Evolutionary conservation across 2,329 filamentous ascomycete species (phyloP).

Genomic region (Rhexocercosporidium sp.): DNA sequence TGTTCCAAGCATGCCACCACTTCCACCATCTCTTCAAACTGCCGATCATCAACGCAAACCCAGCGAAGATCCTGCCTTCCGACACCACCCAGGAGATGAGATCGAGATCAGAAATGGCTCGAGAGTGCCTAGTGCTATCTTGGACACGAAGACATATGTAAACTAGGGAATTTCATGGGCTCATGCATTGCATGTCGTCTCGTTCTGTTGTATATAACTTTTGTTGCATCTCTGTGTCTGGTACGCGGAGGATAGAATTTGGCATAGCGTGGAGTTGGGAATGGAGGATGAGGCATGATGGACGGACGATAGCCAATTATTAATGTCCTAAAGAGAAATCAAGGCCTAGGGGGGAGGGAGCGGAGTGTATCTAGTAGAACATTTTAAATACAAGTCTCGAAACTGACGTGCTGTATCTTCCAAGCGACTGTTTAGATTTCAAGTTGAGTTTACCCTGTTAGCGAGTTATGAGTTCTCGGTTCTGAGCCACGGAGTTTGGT

Average conservation of each 20-base stretch:
- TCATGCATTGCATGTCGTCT: constrained; percentile 10
- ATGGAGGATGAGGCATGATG: constrained; percentile 13
- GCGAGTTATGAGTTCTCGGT: too few species aligned
- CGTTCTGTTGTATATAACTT: constrained; percentile 32
- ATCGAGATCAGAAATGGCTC: constrained; percentile 35
- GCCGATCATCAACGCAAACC: constrained; percentile 34
- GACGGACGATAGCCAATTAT: constrained; percentile 15
- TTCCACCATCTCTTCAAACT: constrained; percentile 31
- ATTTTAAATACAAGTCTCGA: constrained; percentile 12
- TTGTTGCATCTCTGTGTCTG: constrained; percentile 30
- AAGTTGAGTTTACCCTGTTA: neutral
- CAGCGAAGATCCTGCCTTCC: constrained; percentile 40
- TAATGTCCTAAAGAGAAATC: constrained; percentile 21
- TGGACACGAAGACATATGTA: constrained; percentile 39
- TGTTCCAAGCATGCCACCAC: constrained; percentile 37
- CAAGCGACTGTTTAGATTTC: too few species aligned
- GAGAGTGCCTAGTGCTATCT: constrained; percentile 39
- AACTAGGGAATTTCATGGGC: constrained; percentile 22
- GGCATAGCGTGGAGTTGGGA: constrained; percentile 31
- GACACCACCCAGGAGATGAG: constrained; percentile 41
- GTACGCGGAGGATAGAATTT: constrained; percentile 30
- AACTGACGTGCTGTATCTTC: neutral
- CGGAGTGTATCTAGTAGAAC: constrained; percentile 19
- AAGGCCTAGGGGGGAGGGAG: neutral
- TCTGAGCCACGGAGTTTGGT: too few species aligned